Conservation (phyloP, 768 basidiomycete genomes). For the Calocera cornea region DNA sequence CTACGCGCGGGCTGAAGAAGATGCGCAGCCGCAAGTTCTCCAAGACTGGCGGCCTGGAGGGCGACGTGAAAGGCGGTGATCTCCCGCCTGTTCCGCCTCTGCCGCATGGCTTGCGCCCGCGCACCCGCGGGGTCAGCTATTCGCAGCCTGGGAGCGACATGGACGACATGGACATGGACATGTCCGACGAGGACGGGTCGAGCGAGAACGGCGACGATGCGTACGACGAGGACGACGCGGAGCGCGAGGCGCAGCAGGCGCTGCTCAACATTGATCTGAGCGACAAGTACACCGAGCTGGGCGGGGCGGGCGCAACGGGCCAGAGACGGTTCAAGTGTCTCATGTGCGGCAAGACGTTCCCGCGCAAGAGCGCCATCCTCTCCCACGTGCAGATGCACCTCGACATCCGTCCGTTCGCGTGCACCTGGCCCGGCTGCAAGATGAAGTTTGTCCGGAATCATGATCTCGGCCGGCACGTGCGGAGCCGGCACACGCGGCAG, state of each 20-base stretch:
- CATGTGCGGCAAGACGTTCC: slow-evolving; percentile 5
- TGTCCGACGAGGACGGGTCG: background rate
- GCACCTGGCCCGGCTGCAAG: slow-evolving; percentile 2
- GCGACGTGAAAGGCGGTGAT: background rate
- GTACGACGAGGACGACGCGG: background rate
- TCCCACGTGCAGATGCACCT: slow-evolving; percentile 1
- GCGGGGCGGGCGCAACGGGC: background rate
- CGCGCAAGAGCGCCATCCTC: background rate
- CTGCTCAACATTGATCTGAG: slow-evolving; percentile 1
- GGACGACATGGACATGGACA: background rate
- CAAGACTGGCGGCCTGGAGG: background rate
- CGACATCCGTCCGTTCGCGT: background rate
- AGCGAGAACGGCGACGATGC: background rate
- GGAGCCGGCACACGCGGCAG: background rate
- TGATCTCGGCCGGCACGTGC: background rate
- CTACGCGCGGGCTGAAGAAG: background rate
- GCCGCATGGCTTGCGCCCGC: background rate
- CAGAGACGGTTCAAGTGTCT: slow-evolving; percentile 2
- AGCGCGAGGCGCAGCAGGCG: slow-evolving; percentile 1
- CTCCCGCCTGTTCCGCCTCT: background rate
- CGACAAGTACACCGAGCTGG: slow-evolving; percentile 1
- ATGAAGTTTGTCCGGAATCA: slow-evolving; percentile 3
- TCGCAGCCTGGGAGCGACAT: background rate
- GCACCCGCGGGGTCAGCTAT: background rate
- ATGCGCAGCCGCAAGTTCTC: slow-evolving; percentile 1